A percentile compares a stretch with the other conserved stretches of the same genome.
phyloP scores from a whole-genome alignment of 768 basidiomycete genomes.

The Flagelloscypha sp. region DNA sequence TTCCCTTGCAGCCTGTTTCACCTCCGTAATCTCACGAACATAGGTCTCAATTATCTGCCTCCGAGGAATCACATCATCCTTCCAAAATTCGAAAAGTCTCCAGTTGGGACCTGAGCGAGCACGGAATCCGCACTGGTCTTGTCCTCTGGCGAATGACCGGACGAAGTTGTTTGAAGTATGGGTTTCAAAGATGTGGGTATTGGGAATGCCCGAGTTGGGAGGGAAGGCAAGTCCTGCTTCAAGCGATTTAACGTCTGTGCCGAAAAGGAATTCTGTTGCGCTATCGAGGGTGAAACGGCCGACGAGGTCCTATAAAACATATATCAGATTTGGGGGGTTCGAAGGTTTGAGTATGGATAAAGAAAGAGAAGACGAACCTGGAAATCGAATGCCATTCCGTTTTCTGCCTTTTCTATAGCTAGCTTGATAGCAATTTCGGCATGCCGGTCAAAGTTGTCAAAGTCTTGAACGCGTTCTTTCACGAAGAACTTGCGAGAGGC shows the following conservation, averaged over 20 bases:
- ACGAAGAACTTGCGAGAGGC: conserved; percentile 70
- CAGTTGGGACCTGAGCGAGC: conserved; percentile 6
- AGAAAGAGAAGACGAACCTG: conserved; percentile 37
- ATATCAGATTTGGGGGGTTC: no score
- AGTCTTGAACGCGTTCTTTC: conserved; percentile 51
- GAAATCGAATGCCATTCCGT: conserved; percentile 49
- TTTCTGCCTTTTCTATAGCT: conserved; percentile 33
- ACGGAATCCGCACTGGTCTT: conserved; percentile 2
- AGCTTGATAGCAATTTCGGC: conserved; percentile 37
- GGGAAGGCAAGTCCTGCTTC: conserved; percentile 14
- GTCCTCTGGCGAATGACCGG: conserved; percentile 4
- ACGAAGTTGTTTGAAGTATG: conserved; percentile 1
- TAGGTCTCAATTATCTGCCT: conserved; percentile 9
- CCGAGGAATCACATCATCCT: conserved; percentile 7
- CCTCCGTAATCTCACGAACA: conserved; percentile 11
- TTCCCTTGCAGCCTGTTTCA: conserved; percentile 8
- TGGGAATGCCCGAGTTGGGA: not conserved
- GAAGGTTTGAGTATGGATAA: not conserved
- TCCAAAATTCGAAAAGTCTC: conserved; percentile 11
- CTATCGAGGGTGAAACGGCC: conserved; percentile 28
- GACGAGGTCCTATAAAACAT: conserved; percentile 30
- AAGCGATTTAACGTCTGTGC: conserved; percentile 18
- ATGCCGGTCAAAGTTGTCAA: conserved; percentile 53
- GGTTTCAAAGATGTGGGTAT: not conserved
- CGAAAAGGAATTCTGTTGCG: conserved; percentile 26